Conservation (phyloP, 371 early-diverging fungal genomes). For the Dichotomocladium elegans region DNA sequence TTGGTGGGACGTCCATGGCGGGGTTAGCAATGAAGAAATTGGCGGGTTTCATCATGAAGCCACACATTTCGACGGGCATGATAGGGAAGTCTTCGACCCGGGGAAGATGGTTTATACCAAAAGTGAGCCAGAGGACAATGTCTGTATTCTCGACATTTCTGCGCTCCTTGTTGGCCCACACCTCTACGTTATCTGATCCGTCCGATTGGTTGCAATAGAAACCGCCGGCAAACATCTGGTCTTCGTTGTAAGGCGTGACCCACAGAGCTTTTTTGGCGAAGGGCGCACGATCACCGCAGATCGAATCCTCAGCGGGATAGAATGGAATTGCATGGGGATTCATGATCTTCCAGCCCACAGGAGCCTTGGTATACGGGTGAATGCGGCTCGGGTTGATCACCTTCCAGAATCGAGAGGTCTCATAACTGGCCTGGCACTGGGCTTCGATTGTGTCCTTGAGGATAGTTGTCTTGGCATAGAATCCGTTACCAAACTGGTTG, state of each 20-base stretch:
- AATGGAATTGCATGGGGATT: conserved; percentile 33
- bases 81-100: conserved; percentile 54
- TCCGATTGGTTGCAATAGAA: conserved; percentile 50
- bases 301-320: conserved; percentile 38
- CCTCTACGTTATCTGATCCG: conserved; percentile 29
- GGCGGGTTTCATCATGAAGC: conserved; percentile 46
- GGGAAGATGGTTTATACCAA: conserved; percentile 50
- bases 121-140: conserved; percentile 51
- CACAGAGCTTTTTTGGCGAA: conserved; percentile 49
- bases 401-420: conserved; percentile 46
- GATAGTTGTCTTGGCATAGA: conserved; percentile 23
- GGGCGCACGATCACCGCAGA: conserved; percentile 46
- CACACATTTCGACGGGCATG: conserved; percentile 50
- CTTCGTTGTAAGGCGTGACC: conserved; percentile 50
- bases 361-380: conserved; percentile 41
- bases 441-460: conserved; percentile 39
- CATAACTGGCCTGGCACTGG: conserved; percentile 22
- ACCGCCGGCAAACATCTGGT: conserved; percentile 52
- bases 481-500: conserved; percentile 44
- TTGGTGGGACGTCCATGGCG: conserved; percentile 45
- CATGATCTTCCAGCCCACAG: conserved; percentile 46
- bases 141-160: conserved; percentile 33
- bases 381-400: conserved; percentile 37
- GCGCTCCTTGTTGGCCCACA: conserved; percentile 31
- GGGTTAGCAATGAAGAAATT: conserved; percentile 52